Evolutionary conservation across 345 rosid genomes (phyloP).

Genomic region (Bruguiera parviflora): DNA sequence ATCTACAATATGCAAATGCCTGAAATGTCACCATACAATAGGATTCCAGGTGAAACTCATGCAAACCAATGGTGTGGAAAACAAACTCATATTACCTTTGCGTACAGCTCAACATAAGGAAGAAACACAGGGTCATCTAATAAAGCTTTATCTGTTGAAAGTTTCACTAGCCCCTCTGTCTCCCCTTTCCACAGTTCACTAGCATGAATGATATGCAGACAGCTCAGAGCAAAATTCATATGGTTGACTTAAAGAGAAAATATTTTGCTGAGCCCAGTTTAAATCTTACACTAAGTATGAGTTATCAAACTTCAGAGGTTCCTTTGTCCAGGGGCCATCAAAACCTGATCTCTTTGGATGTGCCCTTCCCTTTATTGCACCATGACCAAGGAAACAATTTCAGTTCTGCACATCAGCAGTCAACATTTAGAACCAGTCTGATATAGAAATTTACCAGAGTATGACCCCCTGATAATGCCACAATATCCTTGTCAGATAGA

Average conservation of each 20-base stretch:
- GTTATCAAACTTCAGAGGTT: constrained; percentile 89
- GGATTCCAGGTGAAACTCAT: constrained; percentile 10
- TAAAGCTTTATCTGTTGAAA: constrained; percentile 76
- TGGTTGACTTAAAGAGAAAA: neutral
- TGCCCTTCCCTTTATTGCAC: constrained; percentile 65
- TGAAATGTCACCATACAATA: too few relatives aligned
- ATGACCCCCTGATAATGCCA: constrained; percentile 62
- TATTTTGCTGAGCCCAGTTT: neutral
- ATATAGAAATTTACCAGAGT: constrained; percentile 35
- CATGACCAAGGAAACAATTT: constrained; percentile 15
- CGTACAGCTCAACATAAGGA: constrained; percentile 70
- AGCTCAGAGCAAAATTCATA: neutral
- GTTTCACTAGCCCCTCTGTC: constrained; percentile 76
- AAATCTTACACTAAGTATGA: constrained; percentile 78
- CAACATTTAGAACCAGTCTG: neutral
- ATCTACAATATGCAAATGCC: too few relatives aligned
- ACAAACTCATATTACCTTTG: constrained; percentile 48
- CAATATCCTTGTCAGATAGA: constrained; percentile 78
- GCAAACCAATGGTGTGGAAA: neutral
- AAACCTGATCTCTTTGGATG: constrained; percentile 94
- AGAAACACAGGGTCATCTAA: constrained; percentile 67
- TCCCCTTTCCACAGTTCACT: constrained; percentile 77
- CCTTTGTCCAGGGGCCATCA: constrained; percentile 95
- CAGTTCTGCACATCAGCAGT: neutral
- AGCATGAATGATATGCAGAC: constrained; percentile 5